These are phyloP conservation scores for Tilletiaria anomala DNA, from an alignment of 1,284 basidiomycete genomes.

Conservation along the genomic window DNA sequence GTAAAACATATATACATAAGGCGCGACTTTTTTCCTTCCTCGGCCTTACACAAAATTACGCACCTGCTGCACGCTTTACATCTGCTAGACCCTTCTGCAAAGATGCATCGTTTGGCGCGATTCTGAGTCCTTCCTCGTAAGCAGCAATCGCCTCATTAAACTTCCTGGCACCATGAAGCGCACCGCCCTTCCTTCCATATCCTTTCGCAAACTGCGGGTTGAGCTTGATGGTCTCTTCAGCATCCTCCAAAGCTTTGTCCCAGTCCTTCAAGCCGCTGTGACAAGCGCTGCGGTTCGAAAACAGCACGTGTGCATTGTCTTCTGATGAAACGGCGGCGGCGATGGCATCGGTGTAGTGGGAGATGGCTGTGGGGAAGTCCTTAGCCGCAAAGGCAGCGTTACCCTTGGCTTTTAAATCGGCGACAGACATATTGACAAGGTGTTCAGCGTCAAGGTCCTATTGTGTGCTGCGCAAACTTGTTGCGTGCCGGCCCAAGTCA, in stretches of 20 bases:
- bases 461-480: too few species aligned
- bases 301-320: conserved; percentile 57
- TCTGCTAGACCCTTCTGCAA: conserved; percentile 67
- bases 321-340: conserved; percentile 12
- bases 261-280: conserved; percentile 70
- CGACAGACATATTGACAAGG: conserved; percentile 19
- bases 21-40: not conserved
- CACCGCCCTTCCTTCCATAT: conserved; percentile 80
- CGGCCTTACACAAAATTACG: too few species aligned
- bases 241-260: conserved; percentile 65
- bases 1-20: too few species aligned
- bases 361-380: conserved; percentile 29
- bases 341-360: conserved; percentile 33
- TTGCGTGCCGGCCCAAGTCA: too few species aligned
- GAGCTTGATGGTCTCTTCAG: conserved; percentile 64
- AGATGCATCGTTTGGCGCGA: conserved; percentile 61
- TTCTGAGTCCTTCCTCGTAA: conserved; percentile 64
- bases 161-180: conserved; percentile 67
- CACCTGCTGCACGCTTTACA: conserved; percentile 17
- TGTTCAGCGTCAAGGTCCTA: not conserved
- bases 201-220: conserved; percentile 81
- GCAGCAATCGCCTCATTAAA: conserved; percentile 70
- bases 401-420: conserved; percentile 37
- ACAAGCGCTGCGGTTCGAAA: conserved; percentile 82
- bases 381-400: conserved; percentile 38